Percentiles rank a stretch among this genome's conserved stretches.
phyloP scores from a whole-genome alignment of 371 early-diverging fungal genomes.

The Nematocida sp. region DNA sequence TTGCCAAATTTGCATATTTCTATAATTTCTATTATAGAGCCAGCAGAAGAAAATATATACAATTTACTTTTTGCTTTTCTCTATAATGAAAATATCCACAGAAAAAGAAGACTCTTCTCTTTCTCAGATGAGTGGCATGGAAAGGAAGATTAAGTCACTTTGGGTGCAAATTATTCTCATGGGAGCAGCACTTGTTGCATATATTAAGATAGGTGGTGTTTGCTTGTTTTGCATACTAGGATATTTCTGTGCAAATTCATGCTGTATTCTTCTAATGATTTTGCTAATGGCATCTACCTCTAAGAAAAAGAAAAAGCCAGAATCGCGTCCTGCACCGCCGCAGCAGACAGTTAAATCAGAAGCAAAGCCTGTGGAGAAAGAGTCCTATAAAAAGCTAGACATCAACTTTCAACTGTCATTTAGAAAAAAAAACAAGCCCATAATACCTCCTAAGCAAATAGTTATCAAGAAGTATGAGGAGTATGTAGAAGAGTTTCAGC shows the following conservation, averaged over 20 bases:
- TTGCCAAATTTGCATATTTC: too few species aligned
- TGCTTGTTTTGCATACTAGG: neutral
- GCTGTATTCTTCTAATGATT: conserved; percentile 18
- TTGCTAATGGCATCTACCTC: conserved; percentile 8
- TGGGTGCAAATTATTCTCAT: conserved; percentile 8
- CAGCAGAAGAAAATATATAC: neutral
- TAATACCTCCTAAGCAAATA: conserved; percentile 22
- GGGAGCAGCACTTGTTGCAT: neutral
- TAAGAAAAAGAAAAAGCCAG: conserved; percentile 4
- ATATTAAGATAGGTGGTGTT: conserved; percentile 15
- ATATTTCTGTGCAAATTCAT: conserved; percentile 13
- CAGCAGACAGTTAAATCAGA: neutral
- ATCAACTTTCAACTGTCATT: conserved; percentile 37
- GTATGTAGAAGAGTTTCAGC: conserved; percentile 28
- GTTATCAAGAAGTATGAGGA: conserved; percentile 48
- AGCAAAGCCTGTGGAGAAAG: neutral
- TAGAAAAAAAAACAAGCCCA: conserved; percentile 25
- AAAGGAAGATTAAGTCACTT: conserved; percentile 25
- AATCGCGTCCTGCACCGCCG: neutral
- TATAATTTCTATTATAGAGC: too few species aligned
- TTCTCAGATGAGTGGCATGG: neutral
- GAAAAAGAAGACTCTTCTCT: neutral
- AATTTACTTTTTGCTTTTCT: conserved; percentile 27
- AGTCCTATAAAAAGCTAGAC: neutral
- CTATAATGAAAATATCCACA: neutral